Conservation (phyloP, 2,329 filamentous ascomycete species). For the Botrytis deweyae region DNA sequence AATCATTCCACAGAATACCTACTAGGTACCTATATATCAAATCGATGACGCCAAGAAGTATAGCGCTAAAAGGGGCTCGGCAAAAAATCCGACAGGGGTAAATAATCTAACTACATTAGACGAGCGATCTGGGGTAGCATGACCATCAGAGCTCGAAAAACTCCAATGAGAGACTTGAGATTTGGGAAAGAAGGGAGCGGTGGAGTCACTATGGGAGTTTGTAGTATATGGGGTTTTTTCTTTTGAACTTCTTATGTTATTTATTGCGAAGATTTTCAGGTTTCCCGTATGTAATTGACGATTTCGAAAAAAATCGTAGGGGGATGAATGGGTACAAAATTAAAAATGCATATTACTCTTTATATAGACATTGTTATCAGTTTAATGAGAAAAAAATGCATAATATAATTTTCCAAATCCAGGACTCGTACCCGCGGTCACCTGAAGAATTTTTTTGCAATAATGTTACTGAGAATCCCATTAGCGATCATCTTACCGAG, state of each 20-base stretch:
- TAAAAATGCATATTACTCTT: not conserved
- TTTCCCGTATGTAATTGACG: accelerated
- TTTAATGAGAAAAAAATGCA: not conserved
- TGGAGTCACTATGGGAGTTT: accelerated
- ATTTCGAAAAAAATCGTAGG: not conserved
- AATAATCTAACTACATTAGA: not conserved
- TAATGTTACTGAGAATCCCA: not conserved
- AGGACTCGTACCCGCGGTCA: not conserved
- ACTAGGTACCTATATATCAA: not conserved
- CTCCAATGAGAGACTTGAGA: not conserved
- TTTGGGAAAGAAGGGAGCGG: not conserved
- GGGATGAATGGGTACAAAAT: not conserved
- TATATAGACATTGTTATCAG: not conserved
- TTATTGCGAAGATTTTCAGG: not conserved
- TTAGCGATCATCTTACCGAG: not conserved
- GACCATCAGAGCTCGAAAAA: not conserved
- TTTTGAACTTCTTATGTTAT: not conserved
- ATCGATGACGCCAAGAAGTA: not conserved
- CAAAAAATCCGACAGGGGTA: not conserved
- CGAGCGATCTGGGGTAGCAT: not conserved
- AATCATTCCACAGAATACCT: not conserved
- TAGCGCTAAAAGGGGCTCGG: slow-evolving; percentile 2
- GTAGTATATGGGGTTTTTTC: not conserved
- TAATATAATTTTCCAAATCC: not conserved
- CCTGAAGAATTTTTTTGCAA: accelerated